Base-by-base conservation (phyloP, 2,329 filamentous ascomycete genomes). In the Emergomyces orientalis region DNA sequence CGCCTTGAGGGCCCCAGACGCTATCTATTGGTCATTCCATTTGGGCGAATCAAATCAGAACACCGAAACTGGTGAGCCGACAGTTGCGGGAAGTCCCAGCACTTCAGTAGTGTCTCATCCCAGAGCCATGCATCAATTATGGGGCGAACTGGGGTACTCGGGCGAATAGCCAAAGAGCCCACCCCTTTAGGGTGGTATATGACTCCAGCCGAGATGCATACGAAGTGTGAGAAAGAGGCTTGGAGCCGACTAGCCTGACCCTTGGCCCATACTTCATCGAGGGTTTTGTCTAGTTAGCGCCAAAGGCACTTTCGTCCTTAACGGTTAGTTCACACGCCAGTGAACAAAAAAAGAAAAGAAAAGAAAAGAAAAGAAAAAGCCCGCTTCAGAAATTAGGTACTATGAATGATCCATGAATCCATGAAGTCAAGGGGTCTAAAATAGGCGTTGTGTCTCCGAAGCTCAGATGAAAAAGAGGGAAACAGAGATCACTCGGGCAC, bases 81-180 rank as follows among this genome's bases (percentile, higher is more conserved):
- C 41, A 59, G 39, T 32, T 47, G 27, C 56, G 56, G 56, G 39
- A 59, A 59, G 41, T 45, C 56, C 56, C 56, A 58, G 54, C 54
- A 57, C n/a, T 30, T 13, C 55, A 43, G 55, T 27, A n/a, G n/a
- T n/a, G n/a, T n/a, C 37, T 27, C 30, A 25, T 59, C 56, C 56
- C 39, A 43, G 47, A 54, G 47, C 45, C 60, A 61, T 45, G 60
- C 32, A 61, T 61, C 25, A 19, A 51, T 54, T 30, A 47, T 30
- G 45, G 22, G 47, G 49, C 59, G 27, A 27, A 27, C 47, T 54
- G 25, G 47, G 27, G 43, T 60, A 41, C 49, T 45, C 30, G 34
- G 58, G 57, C 59, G 34, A 60, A 47, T 47, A 52, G 41, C 37
- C 56, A 30, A 32, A 13, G 19, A 41, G 37, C 27, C 39, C 30